Evolutionary conservation across 176 grass and related monocot species (phyloP), one percentile per base, ranked within the genome.

Genomic region (Leersia perrieri): DNA sequence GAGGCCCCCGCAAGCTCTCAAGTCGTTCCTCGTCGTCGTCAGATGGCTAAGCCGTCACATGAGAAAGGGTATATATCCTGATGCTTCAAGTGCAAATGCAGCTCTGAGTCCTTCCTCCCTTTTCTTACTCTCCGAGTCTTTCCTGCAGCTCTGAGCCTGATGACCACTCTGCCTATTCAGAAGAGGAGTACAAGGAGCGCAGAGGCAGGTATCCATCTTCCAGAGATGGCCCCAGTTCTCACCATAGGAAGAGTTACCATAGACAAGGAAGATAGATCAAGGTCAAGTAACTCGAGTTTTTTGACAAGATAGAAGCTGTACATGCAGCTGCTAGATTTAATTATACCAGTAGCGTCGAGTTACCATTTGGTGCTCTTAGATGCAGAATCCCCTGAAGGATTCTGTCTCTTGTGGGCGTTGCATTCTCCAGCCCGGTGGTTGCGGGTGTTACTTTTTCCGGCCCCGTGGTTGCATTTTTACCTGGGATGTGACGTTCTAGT

Each of bases 141-240:
- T 77, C 30, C 26, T 62, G 60, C 67, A 85, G 89, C 55, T 70
- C 36, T 68, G 63, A 23, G 20, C 38, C 66, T 41, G 66, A 88
- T 67, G 81, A 81, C 40, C 75, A 49, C 60, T 79, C 75, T 63
- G 62, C 81, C 1, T 89, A 84, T 64, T n/a, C n/a, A n/a, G 82
- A 81, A 34, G 73, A 57, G 64, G 81, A 81, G 53, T 85, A 85
- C 77, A 91, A 77, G 60, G 85, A 85, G 35, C 51, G 67, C 67
- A 80, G 81, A 68, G 74, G 61, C 49, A 60, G 73, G 25, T 88
- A 88, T 78, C 33, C 33, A 25, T 72, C 89, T 42, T 41, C 72
- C 29, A 87, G 75, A 70, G 75, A 74, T 42, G 68, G 38, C 23
- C 49, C 22, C 51, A 75, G 32, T 72, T 20, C 61, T 42, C 60